Percentiles rank a stretch among this genome's conserved stretches.
Evolutionary conservation across 768 basidiomycete genomes (phyloP).

Genomic region (Sporobolomyces pararoseus): DNA sequence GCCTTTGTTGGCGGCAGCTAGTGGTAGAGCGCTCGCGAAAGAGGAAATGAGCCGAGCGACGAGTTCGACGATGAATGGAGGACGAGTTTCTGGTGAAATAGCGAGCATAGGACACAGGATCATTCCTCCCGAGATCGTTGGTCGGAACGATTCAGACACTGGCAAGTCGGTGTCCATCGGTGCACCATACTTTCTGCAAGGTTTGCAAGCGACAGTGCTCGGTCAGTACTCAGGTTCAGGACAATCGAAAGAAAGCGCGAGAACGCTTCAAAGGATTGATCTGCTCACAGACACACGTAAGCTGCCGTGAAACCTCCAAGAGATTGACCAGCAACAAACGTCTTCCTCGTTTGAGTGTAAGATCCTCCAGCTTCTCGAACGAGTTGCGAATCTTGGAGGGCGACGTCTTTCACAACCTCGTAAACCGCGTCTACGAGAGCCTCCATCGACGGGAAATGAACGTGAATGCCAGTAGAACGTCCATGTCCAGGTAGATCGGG

Average conservation of each 20-base stretch:
- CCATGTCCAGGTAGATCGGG: slow-evolving; percentile 44
- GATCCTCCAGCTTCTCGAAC: slow-evolving; percentile 10
- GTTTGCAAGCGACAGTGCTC: too few species aligned
- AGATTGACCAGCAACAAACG: slow-evolving; percentile 40
- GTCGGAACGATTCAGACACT: neutral
- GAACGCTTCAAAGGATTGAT: too few species aligned
- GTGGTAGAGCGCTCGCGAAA: slow-evolving; percentile 37
- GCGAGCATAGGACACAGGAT: slow-evolving; percentile 45
- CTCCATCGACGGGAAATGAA: slow-evolving; percentile 30
- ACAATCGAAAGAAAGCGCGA: too few species aligned
- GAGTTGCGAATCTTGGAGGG: slow-evolving; percentile 21
- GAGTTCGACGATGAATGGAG: slow-evolving; percentile 32
- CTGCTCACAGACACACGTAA: slow-evolving; percentile 29
- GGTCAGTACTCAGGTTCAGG: too few species aligned
- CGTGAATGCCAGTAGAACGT: slow-evolving; percentile 43
- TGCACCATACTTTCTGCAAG: slow-evolving; percentile 32
- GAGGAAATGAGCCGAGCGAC: slow-evolving; percentile 33
- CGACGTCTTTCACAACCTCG: slow-evolving; percentile 40
- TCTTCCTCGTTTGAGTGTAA: slow-evolving; percentile 35
- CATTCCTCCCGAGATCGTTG: slow-evolving; percentile 35
- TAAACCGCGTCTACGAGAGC: slow-evolving; percentile 40
- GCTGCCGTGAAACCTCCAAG: slow-evolving; percentile 42
- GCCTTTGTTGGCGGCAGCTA: slow-evolving; percentile 43
- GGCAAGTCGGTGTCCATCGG: slow-evolving; percentile 25
- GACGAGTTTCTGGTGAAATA: slow-evolving; percentile 40